Conservation (phyloP, 2,329 filamentous ascomycete genomes). For the Drechmeria coniospora region DNA sequence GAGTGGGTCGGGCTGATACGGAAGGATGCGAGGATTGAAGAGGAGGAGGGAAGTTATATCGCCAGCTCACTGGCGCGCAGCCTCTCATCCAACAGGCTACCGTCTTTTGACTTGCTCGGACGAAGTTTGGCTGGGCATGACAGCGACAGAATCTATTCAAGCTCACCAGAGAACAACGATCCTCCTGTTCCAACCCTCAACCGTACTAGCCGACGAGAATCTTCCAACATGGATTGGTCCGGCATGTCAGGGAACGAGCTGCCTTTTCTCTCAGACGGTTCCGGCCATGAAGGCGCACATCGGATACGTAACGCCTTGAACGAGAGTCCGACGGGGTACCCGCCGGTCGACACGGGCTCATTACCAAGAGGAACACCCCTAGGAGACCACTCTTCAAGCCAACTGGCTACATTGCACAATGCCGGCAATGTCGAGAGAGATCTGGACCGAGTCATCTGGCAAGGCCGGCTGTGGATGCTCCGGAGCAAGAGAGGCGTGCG, state of each 20-base stretch:
- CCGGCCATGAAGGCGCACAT: slow-evolving; percentile 48
- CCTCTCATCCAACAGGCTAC: slow-evolving; percentile 18
- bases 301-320: slow-evolving; percentile 34
- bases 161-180: slow-evolving; percentile 42
- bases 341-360: slow-evolving; percentile 12
- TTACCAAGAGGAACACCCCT: slow-evolving; percentile 10
- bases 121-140: slow-evolving; percentile 5
- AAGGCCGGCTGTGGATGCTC: slow-evolving; percentile 76
- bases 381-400: slow-evolving; percentile 41
- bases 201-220: slow-evolving; percentile 31
- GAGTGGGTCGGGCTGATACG: slow-evolving; percentile 80
- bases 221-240: slow-evolving; percentile 49
- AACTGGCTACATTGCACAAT: slow-evolving; percentile 34
- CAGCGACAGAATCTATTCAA: slow-evolving; percentile 33
- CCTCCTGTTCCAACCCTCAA: slow-evolving; percentile 19
- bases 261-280: slow-evolving; percentile 76
- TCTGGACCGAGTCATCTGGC: slow-evolving; percentile 81
- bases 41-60: slow-evolving; percentile 70
- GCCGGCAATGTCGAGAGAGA: slow-evolving; percentile 36
- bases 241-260: slow-evolving; percentile 49
- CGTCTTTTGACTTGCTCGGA: slow-evolving; percentile 1
- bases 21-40: slow-evolving; percentile 66
- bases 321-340: slow-evolving; percentile 30
- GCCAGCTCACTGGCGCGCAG: slow-evolving; percentile 46
- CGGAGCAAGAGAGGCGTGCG: slow-evolving; percentile 70